Percentiles rank a stretch among this genome's conserved stretches.
Evolutionary conservation across 371 early-diverging fungal genomes (phyloP).

Genomic region (Mucor velutinosus): DNA sequence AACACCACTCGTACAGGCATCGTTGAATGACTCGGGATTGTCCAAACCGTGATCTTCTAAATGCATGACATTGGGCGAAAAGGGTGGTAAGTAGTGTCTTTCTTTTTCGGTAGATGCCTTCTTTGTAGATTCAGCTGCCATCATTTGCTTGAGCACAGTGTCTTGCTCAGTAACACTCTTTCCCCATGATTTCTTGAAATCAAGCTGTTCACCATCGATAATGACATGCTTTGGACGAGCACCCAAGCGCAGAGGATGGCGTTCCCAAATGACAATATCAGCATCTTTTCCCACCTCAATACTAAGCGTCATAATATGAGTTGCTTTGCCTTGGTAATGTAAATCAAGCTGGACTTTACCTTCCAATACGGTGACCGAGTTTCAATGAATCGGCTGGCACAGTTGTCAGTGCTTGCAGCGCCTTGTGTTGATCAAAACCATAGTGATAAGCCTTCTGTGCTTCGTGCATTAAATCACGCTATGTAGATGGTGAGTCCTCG

Average conservation of each 20-base stretch:
- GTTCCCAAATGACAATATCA: conserved; percentile 77
- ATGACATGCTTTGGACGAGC: conserved; percentile 79
- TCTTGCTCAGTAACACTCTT: conserved; percentile 27
- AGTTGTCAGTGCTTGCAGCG: conserved; percentile 71
- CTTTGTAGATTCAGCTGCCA: neutral
- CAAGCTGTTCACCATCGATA: conserved; percentile 72
- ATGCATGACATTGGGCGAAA: conserved; percentile 31
- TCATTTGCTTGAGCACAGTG: conserved; percentile 1
- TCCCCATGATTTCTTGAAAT: conserved; percentile 42
- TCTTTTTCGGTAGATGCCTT: neutral
- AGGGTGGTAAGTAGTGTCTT: conserved; percentile 29
- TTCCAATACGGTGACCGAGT: conserved; percentile 72
- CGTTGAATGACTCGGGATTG: conserved; percentile 28
- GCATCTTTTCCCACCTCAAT: conserved; percentile 79
- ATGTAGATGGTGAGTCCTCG: neutral
- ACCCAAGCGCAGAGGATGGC: conserved; percentile 73
- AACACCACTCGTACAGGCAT: conserved; percentile 29
- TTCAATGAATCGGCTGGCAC: conserved; percentile 77
- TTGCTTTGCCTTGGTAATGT: neutral
- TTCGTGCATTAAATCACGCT: conserved; percentile 74
- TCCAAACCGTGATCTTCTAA: conserved; percentile 46
- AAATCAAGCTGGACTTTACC: neutral
- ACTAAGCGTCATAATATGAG: conserved; percentile 14
- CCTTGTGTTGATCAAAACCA: conserved; percentile 66
- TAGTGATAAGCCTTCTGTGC: conserved; percentile 80